Conservation (phyloP, 306 rosid species). For the Senna siamea region DNA sequence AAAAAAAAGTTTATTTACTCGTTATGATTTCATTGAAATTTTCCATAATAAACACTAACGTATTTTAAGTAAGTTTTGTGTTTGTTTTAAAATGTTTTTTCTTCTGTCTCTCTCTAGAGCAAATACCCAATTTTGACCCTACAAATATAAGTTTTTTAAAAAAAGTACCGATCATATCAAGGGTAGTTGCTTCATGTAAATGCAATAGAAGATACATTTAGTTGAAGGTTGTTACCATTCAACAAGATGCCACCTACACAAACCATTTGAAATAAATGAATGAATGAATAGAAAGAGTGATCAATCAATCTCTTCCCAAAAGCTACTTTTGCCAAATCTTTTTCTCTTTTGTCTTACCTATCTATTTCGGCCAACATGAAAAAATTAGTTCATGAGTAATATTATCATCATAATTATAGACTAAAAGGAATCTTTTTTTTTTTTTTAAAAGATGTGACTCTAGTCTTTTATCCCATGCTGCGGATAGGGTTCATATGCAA, state of each 20-base stretch:
- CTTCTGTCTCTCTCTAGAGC: too few species aligned
- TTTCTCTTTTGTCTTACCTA: not conserved
- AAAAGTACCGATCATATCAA: not conserved
- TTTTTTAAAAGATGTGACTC: not conserved
- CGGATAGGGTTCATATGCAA: not conserved
- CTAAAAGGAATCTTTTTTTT: not conserved
- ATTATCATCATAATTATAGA: not conserved
- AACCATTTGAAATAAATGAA: not conserved
- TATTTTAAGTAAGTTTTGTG: too few species aligned
- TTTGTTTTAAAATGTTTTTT: too few species aligned
- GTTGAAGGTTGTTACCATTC: not conserved
- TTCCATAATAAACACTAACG: too few species aligned
- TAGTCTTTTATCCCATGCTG: not conserved
- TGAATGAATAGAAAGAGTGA: not conserved
- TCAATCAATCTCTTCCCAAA: not conserved
- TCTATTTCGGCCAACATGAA: not conserved
- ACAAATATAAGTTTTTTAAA: too few species aligned
- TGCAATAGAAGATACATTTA: not conserved
- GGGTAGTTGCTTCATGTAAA: constrained; percentile 18
- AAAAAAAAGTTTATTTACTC: too few species aligned
- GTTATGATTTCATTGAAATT: too few species aligned
- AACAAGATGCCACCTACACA: not conserved
- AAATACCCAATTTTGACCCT: too few species aligned
- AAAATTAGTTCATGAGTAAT: not conserved
- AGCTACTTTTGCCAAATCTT: not conserved